phyloP scores from a whole-genome alignment of 2,329 filamentous ascomycete species.

The Aspergillus melleus region DNA sequence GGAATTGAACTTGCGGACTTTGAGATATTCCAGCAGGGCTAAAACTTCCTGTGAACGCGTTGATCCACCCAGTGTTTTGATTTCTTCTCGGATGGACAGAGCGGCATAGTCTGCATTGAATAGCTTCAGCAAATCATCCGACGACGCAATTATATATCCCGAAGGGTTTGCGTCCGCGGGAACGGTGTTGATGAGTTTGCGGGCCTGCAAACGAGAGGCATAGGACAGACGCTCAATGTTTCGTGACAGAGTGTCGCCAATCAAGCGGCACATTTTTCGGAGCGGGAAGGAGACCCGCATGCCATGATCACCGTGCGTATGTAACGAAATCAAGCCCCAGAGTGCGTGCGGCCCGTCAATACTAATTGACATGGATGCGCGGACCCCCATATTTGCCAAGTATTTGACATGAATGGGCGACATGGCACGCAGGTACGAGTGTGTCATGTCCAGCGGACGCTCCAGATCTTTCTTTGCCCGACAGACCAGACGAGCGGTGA shows the following conservation, averaged over 20 bases:
- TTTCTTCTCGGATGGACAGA: conserved; percentile 82
- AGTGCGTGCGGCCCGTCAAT: conserved; percentile 82
- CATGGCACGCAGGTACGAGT: conserved; percentile 74
- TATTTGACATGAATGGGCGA: conserved; percentile 93
- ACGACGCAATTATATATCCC: conserved; percentile 87
- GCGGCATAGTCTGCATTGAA: conserved; percentile 88
- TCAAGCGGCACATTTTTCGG: conserved; percentile 84
- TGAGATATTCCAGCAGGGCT: conserved; percentile 80
- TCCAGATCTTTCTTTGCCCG: conserved; percentile 65
- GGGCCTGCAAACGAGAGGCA: conserved; percentile 77
- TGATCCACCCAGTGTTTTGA: conserved; percentile 75
- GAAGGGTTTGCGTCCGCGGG: conserved; percentile 80
- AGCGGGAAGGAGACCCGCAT: conserved; percentile 94
- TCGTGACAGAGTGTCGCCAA: conserved; percentile 80
- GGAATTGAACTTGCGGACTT: conserved; percentile 70
- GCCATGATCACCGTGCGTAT: conserved; percentile 76
- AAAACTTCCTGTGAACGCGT: conserved; percentile 79
- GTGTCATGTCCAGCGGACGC: conserved; percentile 75
- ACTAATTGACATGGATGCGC: conserved; percentile 93
- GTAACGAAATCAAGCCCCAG: conserved; percentile 86
- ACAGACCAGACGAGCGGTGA: conserved; percentile 80
- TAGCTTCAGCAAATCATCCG: conserved; percentile 77
- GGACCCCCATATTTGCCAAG: conserved; percentile 81
- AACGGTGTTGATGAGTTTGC: conserved; percentile 85
- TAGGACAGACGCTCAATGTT: conserved; percentile 89